Conservation (phyloP, 495 filamentous ascomycete species). For the Tuber magnatum region DNA sequence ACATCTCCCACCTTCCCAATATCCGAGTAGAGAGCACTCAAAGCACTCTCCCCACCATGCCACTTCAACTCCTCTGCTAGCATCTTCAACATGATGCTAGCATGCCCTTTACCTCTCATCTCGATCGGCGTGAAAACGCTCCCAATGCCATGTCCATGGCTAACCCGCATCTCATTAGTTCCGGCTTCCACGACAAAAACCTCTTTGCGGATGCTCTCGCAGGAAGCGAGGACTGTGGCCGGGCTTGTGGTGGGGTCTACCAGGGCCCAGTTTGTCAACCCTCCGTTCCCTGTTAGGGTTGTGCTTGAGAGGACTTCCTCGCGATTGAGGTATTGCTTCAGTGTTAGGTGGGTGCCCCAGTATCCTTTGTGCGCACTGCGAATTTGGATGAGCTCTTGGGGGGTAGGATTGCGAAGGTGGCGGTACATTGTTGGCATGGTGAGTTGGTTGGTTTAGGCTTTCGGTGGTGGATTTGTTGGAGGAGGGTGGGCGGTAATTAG, state of each 20-base stretch:
- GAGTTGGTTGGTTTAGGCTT: not conserved
- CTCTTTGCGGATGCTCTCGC: conserved; percentile 74
- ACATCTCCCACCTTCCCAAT: conserved; percentile 63
- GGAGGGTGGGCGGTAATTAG: not conserved
- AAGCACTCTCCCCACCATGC: conserved; percentile 48
- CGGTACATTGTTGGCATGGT: conserved; percentile 32
- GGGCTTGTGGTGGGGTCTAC: conserved; percentile 50
- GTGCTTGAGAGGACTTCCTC: conserved; percentile 65
- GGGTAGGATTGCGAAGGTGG: conserved; percentile 41
- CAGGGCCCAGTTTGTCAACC: conserved; percentile 79
- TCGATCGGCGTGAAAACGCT: conserved; percentile 75
- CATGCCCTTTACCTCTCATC: conserved; percentile 71
- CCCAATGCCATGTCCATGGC: conserved; percentile 59
- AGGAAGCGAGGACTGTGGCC: conserved; percentile 62
- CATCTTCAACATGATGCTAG: conserved; percentile 60
- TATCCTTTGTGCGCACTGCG: conserved; percentile 27
- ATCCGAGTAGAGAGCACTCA: conserved; percentile 73
- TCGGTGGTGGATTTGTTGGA: not conserved
- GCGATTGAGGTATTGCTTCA: conserved; percentile 66
- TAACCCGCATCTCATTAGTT: not conserved
- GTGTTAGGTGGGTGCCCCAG: conserved; percentile 35
- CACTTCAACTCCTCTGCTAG: conserved; percentile 40
- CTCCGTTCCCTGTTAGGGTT: conserved; percentile 61
- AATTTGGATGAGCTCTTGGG: conserved; percentile 34
- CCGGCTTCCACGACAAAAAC: conserved; percentile 57